Evolutionary conservation across 2,329 filamentous ascomycete genomes (phyloP).

Genomic region (Leptoxyphium fumago): DNA sequence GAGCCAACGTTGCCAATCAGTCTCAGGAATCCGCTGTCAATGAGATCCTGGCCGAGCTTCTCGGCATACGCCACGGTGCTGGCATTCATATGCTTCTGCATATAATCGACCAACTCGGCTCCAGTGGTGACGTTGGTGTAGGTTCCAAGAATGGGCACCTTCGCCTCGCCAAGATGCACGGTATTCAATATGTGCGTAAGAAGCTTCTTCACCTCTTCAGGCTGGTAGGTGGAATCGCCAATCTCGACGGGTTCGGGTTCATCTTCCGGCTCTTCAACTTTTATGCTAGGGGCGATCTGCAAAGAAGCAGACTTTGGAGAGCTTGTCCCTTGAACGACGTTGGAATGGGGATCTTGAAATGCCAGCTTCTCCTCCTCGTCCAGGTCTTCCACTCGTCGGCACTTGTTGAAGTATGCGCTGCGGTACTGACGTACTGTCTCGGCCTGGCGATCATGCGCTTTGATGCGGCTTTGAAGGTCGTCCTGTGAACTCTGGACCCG

Average conservation of each 20-base stretch:
- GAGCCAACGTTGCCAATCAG: slow-evolving; percentile 89
- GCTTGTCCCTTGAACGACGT: slow-evolving; percentile 21
- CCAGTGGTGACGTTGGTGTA: slow-evolving; percentile 88
- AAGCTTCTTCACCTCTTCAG: slow-evolving; percentile 83
- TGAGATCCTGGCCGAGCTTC: slow-evolving; percentile 84
- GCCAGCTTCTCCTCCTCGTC: slow-evolving; percentile 98
- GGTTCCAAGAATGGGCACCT: slow-evolving; percentile 87
- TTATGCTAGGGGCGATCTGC: slow-evolving; percentile 66
- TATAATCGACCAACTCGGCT: slow-evolving; percentile 87
- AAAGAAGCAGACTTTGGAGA: slow-evolving; percentile 31
- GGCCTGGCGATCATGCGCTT: slow-evolving; percentile 81
- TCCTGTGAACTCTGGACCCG: slow-evolving; percentile 91
- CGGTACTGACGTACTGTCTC: slow-evolving; percentile 84
- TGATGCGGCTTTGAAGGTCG: slow-evolving; percentile 78
- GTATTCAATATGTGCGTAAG: slow-evolving; percentile 71
- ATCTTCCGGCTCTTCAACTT: slow-evolving; percentile 51
- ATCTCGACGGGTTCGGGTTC: slow-evolving; percentile 80
- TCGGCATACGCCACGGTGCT: slow-evolving; percentile 82
- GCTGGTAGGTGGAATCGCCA: slow-evolving; percentile 72
- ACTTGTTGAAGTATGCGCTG: slow-evolving; percentile 98
- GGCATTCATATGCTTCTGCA: slow-evolving; percentile 75
- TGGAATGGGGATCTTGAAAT: slow-evolving; percentile 66
- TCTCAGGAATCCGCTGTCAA: slow-evolving; percentile 71
- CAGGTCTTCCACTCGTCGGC: slow-evolving; percentile 83
- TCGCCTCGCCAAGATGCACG: slow-evolving; percentile 78